A percentile compares a stretch with the other conserved stretches of the same genome.
phyloP scores from a whole-genome alignment of 1,139 yeast species.

The Blastobotrys aristatus region DNA sequence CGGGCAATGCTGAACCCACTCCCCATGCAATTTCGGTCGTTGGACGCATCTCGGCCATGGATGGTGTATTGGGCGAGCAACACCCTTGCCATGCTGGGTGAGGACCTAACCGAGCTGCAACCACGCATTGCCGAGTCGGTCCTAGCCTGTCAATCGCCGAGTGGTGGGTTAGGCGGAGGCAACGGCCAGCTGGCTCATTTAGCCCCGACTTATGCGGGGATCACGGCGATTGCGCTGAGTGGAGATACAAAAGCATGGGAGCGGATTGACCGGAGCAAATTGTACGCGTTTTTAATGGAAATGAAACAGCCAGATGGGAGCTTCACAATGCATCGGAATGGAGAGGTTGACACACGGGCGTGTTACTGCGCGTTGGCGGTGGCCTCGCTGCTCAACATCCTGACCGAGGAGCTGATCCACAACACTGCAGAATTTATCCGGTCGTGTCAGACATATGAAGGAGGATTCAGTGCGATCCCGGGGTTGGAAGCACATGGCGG shows the following conservation, averaged over 20 bases:
- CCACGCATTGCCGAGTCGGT: slow-evolving; percentile 32
- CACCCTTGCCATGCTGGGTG: slow-evolving; percentile 43
- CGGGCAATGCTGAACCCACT: slow-evolving; percentile 43
- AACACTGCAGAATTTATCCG: slow-evolving; percentile 58
- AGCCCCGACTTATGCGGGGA: slow-evolving; percentile 79
- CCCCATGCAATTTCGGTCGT: slow-evolving; percentile 44
- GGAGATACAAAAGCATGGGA: slow-evolving; percentile 45
- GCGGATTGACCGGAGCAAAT: slow-evolving; percentile 41
- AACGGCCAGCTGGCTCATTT: slow-evolving; percentile 72
- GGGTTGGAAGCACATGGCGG: slow-evolving; percentile 96
- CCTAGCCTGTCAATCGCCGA: slow-evolving; percentile 30
- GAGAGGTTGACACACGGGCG: slow-evolving; percentile 84
- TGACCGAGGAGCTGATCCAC: slow-evolving; percentile 55
- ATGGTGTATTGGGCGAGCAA: slow-evolving; percentile 78
- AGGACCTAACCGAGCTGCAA: slow-evolving; percentile 22
- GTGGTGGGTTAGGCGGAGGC: slow-evolving; percentile 86
- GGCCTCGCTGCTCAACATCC: slow-evolving; percentile 59
- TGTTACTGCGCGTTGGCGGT: slow-evolving; percentile 80
- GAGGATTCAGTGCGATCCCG: slow-evolving; percentile 87
- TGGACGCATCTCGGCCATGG: slow-evolving; percentile 94
- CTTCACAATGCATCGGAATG: slow-evolving; percentile 66
- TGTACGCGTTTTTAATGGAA: slow-evolving; percentile 61
- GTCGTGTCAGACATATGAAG: slow-evolving; percentile 84
- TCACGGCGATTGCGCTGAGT: slow-evolving; percentile 55
- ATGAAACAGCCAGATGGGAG: slow-evolving; percentile 70